Evolutionary conservation across 2,329 filamentous ascomycete genomes (phyloP).

Genomic region (Fusarium algeriense): DNA sequence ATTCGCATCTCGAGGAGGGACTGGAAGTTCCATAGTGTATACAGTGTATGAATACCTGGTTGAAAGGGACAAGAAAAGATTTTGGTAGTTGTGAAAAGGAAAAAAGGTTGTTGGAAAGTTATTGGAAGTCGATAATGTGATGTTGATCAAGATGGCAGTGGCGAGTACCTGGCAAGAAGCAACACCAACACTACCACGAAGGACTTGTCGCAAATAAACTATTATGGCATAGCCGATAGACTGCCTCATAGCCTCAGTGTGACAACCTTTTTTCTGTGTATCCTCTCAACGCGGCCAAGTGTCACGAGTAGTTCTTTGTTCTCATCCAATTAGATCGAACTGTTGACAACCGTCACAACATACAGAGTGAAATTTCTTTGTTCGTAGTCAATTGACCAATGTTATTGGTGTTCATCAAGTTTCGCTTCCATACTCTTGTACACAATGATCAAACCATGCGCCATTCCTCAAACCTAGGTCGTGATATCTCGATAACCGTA

Average conservation of each 20-base stretch:
- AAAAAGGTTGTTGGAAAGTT: neutral
- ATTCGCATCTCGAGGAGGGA: conserved; percentile 9
- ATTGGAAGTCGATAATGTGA: neutral
- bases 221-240: neutral
- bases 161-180: conserved; percentile 16
- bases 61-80: neutral
- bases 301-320: conserved; percentile 40
- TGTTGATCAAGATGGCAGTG: conserved; percentile 9
- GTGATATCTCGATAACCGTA: neutral
- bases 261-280: conserved; percentile 22
- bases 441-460: conserved; percentile 18
- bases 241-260: conserved; percentile 11
- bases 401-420: conserved; percentile 28
- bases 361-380: conserved; percentile 15
- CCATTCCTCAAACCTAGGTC: conserved; percentile 11
- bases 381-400: conserved; percentile 19
- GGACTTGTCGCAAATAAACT: neutral
- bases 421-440: conserved; percentile 23
- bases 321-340: conserved; percentile 12
- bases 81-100: neutral
- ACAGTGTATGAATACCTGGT: neutral
- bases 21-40: conserved; percentile 28
- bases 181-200: conserved; percentile 1
- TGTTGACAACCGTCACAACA: neutral
- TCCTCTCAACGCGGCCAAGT: conserved; percentile 15